These are phyloP conservation scores for Beauveria pseudobassiana DNA, from an alignment of 2,329 filamentous ascomycete genomes.

Conservation along the genomic window DNA sequence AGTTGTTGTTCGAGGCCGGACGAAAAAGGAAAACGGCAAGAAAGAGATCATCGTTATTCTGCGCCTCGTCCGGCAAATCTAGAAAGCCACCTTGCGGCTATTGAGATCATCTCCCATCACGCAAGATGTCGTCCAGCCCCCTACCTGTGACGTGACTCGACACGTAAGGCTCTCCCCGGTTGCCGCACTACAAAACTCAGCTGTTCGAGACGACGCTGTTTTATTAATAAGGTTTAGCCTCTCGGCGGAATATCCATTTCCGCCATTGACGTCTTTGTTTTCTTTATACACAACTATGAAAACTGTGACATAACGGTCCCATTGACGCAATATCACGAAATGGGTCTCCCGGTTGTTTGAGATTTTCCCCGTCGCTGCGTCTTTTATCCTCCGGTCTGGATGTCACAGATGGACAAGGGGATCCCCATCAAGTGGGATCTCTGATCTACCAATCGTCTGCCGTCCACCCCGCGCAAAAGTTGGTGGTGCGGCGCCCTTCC, in stretches of 20 bases:
- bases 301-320: background rate
- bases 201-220: background rate
- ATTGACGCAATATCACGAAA: background rate
- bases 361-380: background rate
- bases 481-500: no score
- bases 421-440: background rate
- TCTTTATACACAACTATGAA: background rate
- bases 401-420: background rate
- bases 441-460: background rate
- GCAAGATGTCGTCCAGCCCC: background rate
- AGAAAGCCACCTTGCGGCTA: no score
- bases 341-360: background rate
- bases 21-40: no score
- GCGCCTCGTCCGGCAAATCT: no score
- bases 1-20: no score
- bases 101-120: background rate
- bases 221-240: background rate
- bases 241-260: background rate
- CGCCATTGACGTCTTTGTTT: background rate
- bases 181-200: background rate
- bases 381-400: background rate
- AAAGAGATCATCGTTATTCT: no score
- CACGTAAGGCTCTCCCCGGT: background rate
- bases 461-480: background rate
- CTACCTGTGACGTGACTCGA: background rate